Percentiles rank a stretch among this genome's conserved stretches.
Conservation (phyloP, 1,284 basidiomycete genomes). For the Austropuccinia psidii region DNA sequence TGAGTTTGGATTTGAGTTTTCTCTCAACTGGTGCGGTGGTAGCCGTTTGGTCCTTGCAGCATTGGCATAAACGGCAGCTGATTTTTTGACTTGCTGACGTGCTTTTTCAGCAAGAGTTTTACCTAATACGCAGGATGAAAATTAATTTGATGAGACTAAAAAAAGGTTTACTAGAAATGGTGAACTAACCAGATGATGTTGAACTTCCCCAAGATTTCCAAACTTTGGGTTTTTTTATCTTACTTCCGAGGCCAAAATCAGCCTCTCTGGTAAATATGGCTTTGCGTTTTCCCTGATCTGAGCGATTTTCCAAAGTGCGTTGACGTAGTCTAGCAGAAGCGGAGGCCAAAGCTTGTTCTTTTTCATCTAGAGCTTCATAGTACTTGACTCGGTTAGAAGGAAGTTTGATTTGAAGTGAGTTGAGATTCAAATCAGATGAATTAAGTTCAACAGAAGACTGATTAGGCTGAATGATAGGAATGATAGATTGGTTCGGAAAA, state of each 20-base stretch:
- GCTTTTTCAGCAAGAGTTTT: constrained; percentile 33
- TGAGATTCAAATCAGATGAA: not conserved
- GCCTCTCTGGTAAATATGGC: constrained; percentile 25
- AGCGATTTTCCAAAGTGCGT: constrained; percentile 17
- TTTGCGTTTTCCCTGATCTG: constrained; percentile 23
- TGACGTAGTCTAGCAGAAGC: constrained; percentile 24
- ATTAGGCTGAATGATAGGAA: not conserved
- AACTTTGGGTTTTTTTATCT: constrained; percentile 26
- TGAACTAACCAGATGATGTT: not conserved
- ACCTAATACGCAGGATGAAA: not conserved
- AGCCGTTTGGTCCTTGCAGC: not conserved
- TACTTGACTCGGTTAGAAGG: constrained; percentile 22
- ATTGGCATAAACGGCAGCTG: constrained; percentile 21
- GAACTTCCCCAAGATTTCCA: not conserved
- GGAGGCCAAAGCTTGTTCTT: constrained; percentile 14
- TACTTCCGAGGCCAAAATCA: constrained; percentile 10
- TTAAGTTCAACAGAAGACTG: not conserved
- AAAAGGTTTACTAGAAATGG: not conserved
- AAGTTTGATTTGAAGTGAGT: not conserved
- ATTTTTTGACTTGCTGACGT: constrained; percentile 30
- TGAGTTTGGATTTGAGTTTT: too few species aligned
- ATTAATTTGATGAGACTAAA: not conserved
- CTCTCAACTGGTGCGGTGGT: too few species aligned
- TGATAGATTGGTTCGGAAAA: constrained; percentile 9
- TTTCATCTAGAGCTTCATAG: not conserved